Evolutionary conservation across 2,329 filamentous ascomycete species (phyloP).

Genomic region (Tolypocladium pustulatum): DNA sequence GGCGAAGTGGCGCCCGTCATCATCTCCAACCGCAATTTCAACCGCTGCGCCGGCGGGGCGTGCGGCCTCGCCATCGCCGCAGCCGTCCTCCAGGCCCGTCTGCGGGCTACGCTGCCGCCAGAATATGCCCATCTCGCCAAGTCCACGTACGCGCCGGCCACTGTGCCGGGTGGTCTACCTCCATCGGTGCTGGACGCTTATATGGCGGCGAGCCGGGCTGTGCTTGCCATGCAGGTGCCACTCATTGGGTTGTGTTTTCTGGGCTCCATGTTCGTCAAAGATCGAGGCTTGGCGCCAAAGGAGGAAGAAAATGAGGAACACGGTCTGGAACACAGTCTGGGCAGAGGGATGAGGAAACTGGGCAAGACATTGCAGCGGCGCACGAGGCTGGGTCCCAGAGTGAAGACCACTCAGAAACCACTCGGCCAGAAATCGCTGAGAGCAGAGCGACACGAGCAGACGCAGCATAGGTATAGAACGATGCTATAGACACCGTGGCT

Average conservation of each 20-base stretch:
- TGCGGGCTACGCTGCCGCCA: constrained; percentile 14
- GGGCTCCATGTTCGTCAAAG: constrained; percentile 32
- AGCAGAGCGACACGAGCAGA: not conserved
- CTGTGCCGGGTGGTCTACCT: constrained; percentile 3
- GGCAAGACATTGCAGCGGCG: not conserved
- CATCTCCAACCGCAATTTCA: constrained; percentile 52
- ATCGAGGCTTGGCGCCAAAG: constrained; percentile 31
- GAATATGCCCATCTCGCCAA: constrained; percentile 14
- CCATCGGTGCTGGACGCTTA: constrained; percentile 27
- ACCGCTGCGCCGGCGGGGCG: constrained; percentile 46
- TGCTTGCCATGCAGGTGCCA: constrained; percentile 47
- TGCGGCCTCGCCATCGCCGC: constrained; percentile 47
- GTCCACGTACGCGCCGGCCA: constrained; percentile 17
- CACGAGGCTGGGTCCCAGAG: not conserved
- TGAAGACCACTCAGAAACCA: not conserved
- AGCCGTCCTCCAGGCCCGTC: constrained; percentile 29
- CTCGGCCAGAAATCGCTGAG: not conserved
- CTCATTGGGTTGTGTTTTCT: constrained; percentile 14
- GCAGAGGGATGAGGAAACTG: not conserved
- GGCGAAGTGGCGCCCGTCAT: constrained; percentile 45
- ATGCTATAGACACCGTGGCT: too few relatives aligned
- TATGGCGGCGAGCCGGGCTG: constrained; percentile 39
- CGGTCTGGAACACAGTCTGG: not conserved
- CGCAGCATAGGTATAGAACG: not conserved
- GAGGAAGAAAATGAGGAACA: not conserved